Base-by-base conservation (phyloP, 371 early-diverging fungal species). In the Choanephora cucurbitarum region DNA sequence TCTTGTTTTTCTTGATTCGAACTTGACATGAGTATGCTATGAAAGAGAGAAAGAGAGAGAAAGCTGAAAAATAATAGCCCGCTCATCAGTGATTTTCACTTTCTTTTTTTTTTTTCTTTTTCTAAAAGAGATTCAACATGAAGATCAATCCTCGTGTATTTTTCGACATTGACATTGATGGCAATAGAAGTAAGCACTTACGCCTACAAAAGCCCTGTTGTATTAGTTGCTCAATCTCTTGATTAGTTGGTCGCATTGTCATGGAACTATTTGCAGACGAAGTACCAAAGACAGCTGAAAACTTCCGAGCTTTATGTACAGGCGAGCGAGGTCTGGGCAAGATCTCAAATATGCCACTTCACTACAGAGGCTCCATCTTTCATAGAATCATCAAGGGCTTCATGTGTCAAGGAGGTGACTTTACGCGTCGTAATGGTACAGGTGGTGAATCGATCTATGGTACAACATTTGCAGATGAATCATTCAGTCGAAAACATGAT, bases 241-340 rank as follows among this genome's bases (percentile, higher is more conserved):
- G 23, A 17, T 5, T 39, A 79, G 85, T 86, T 46, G 96, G 94
- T 40, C 84, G 94, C 57, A 87, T 99, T 42, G 83, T 91, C 45
- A 91, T 99, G 82, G 95, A 97, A 69, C 85, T 99, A 18, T 90
- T 90, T 77, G 75, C 82, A 17, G 95, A 99, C 75, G 89, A 92
- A 40, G 92, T 91, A 1, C 99, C 99, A n/a, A 85, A 80, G 52
- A 99, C 99, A 4, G 96, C 91, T 11, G 98, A 99, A 63, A 99
- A 99, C 83, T 99, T 99, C 75, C 86, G 97, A 18, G 80, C 79
- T 8, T 74, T 92, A 19, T 91, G 90, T 72, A 88, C 84, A 50
- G 86, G 86, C 44, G 89, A 82, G 74, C 86, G 74, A 73, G 94
- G 85, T 10, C 64, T 76, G 56, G 95, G 95, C 15, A 84, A 84